Conservation (phyloP, 2,329 filamentous ascomycete genomes). For the Colletotrichum tropicale region DNA sequence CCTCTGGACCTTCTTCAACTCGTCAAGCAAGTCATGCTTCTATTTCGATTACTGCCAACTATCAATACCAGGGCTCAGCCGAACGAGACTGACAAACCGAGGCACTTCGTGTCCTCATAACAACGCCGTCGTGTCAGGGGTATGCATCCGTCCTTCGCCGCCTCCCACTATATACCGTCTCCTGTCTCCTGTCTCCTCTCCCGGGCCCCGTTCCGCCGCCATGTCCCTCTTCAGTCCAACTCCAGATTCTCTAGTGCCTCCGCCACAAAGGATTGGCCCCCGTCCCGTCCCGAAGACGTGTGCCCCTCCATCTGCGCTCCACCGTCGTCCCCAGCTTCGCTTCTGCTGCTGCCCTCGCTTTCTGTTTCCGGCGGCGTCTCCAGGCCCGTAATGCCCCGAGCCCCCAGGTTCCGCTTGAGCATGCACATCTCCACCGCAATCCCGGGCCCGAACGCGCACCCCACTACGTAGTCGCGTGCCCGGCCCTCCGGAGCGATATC, state of each 20-base stretch:
- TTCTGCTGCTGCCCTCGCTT: constrained; percentile 49
- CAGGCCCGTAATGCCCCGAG: constrained; percentile 37
- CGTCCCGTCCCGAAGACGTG: constrained; percentile 3
- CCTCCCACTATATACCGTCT: neutral
- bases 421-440: constrained; percentile 73
- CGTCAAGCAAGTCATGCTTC: neutral
- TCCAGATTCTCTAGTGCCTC: constrained; percentile 25
- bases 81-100: neutral
- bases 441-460: constrained; percentile 73
- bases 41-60: neutral
- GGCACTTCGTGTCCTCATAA: neutral
- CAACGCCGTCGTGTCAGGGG: constrained; percentile 5
- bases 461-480: constrained; percentile 63
- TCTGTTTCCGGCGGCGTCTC: constrained; percentile 61
- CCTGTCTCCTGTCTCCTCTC: neutral
- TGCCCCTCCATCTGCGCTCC: neutral
- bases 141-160: neutral
- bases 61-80: neutral
- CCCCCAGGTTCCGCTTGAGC: constrained; percentile 54
- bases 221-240: constrained; percentile 21
- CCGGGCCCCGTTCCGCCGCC: neutral
- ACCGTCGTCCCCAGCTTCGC: constrained; percentile 41
- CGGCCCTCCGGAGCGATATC: constrained; percentile 53
- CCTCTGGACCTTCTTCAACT: neutral
- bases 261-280: constrained; percentile 21